Base-by-base conservation (phyloP, 768 basidiomycete species). In the Kwoniella botswanensis region DNA sequence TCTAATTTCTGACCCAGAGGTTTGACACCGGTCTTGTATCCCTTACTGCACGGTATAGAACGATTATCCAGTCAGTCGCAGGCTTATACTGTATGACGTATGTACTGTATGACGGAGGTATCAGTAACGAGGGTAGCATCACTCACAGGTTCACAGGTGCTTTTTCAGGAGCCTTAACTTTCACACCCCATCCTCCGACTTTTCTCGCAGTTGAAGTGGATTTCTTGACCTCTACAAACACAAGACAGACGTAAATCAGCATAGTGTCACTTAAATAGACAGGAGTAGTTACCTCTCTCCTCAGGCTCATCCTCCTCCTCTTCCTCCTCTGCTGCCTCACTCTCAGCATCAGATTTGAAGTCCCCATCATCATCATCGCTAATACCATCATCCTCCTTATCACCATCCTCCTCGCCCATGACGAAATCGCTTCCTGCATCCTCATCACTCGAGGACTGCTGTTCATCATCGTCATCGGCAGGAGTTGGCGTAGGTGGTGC, bases 1-100 rank as follows among this genome's bases (percentile, higher is more conserved):
- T 77, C 78, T 26, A 44, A n/a, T 15, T 65, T 50, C 56, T 62
- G 55, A 1, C 70, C 69, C 6, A 79, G 63, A 3, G 76, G 73
- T 61, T 72, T 74, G 53, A 79, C 64, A 35, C 78, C 78, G 17
- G 76, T 71, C 35, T 72, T 72, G 62, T 56, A 79, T 21, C 53
- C 22, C n/a, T 26, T 55, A 62, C 76, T 70, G 22, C 53, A 35
- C 35, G 22, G 21, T 18, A 7, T 42, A 12, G 68, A 67, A 22
- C 59, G 63, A 13, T 12, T 29, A 29, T 29, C 3, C 5, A 52
- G 22, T 60, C 59, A 60, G 29, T 26, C 24, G 29, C 29, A 29
- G 29, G 29, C 3, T 17, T 50, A 12, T 29, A 15, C 50, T 15
- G n/a, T n/a, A 58, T 58, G 3, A 13, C 10, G 11, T 17, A n/a